Base-by-base conservation (phyloP, 176 grass and related monocot genomes). In the Chrysopogon serrulatus region DNA sequence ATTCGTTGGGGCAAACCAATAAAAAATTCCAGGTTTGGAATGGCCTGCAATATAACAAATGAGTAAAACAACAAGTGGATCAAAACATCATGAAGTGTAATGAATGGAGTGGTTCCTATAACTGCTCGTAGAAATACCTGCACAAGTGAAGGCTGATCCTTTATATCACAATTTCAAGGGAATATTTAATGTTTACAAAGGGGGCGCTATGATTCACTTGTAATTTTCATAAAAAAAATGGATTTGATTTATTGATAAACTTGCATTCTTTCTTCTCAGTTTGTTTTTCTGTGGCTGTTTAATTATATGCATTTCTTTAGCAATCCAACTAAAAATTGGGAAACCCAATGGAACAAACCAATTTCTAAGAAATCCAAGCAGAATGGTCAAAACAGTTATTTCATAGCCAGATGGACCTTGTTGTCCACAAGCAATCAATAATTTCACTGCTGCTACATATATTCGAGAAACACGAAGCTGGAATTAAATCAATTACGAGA, bases 1-100 rank as follows among this genome's bases (percentile, higher is more conserved):
- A 89, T 61, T 78, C 48, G 90, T 72, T 76, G 53, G n/a, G 87
- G 89, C 71, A 99, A 89, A 87, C 87, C 81, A 72, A 89, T 82
- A 91, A 93, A 99, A 90, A 99, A 89, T 31, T 94, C 89, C 81
- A 91, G 71, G 74, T 96, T 99, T 19, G 91, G 96, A 79, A 99
- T 89, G 81, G 93, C 96, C 96, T 94, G 64, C 54, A 88, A 84
- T 68, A 65, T 56, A 75, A 48, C 13, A 79, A 61, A 23, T 68
- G 59, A 85, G 54, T 77, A 59, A 76, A 77, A 79, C 15, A 81
- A 42, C 13, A 71, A 28, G 45, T 78, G 72, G 36, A n/a, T 81
- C 51, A 16, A 62, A 41, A 81, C 71, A 85, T 57, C 15, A 49
- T 56, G 21, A 32, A 33, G 16, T 43, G 11, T 56, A 57, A 54